These are phyloP conservation scores for Epichloe sp. DNA, from an alignment of 2,329 filamentous ascomycete species.

Conservation along the genomic window DNA sequence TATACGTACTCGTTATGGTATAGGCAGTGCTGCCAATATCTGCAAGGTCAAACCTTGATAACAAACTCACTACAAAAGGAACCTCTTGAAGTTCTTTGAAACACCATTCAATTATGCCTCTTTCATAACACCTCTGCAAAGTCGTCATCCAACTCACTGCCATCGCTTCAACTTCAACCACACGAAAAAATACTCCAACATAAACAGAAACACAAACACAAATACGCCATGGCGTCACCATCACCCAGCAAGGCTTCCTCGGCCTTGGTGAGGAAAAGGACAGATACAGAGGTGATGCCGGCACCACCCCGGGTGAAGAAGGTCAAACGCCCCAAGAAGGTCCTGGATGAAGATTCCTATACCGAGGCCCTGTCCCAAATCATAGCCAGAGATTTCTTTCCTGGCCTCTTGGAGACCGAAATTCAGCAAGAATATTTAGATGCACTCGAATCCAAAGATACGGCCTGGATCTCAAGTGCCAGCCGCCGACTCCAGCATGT, in stretches of 20 bases:
- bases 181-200: neutral
- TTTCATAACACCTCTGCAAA: too few species aligned
- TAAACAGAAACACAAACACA: neutral
- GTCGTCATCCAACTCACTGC: too few species aligned
- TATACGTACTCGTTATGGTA: too few species aligned
- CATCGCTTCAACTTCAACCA: neutral
- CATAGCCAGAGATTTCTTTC: constrained; percentile 94
- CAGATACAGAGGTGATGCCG: constrained; percentile 65
- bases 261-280: constrained; percentile 54
- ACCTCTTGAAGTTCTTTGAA: too few species aligned
- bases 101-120: too few species aligned
- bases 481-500: constrained; percentile 58
- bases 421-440: constrained; percentile 86
- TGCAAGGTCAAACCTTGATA: too few species aligned
- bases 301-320: constrained; percentile 75
- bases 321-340: constrained; percentile 77
- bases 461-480: constrained; percentile 75
- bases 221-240: neutral
- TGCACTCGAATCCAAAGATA: constrained; percentile 75
- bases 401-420: constrained; percentile 73
- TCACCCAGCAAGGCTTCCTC: constrained; percentile 1
- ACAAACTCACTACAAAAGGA: too few species aligned
- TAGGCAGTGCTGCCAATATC: too few species aligned
- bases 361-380: constrained; percentile 84
- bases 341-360: constrained; percentile 90